Base-by-base conservation (phyloP, 2,329 filamentous ascomycete genomes). In the Chalaropsis ovoidea region DNA sequence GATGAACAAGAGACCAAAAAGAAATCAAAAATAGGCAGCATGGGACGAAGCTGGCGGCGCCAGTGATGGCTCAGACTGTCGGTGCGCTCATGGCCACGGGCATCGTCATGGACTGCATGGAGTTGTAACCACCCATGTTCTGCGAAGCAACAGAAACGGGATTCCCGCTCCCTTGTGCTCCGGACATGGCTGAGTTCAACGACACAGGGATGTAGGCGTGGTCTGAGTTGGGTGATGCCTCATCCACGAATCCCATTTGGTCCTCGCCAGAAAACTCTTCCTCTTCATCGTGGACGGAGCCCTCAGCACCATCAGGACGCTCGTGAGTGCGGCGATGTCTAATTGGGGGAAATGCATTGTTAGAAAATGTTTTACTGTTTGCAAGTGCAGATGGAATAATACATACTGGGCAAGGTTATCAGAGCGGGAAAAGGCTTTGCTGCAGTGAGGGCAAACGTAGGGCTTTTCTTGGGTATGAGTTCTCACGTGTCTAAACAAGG, bases 381-480 rank as follows among this genome's bases (percentile, higher is more conserved):
- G 17, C 72, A 73, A 70, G 71, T 69, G 70, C 68, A 68, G 72
- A 69, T 71, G 68, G 68, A 69, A 71, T 74, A 75, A 69, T 72
- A 76, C 84, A 78, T 90, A 95, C 89, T 99, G 94, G 76, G 94
- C 94, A 77, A 99, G 88, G 76, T 99, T 99, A 80, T 99, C 94
- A 73, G 93, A 97, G 78, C 94, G 84, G 68, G 94, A 97, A 77
- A 99, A 99, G 70, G 93, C 93, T 82, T 97, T 97, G 82, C 89
- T 96, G 85, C 94, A 99, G 77, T 95, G 87, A 71, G 89, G 89
- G 84, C 94, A 99, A 74, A 95, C 87, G 78, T 99, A 99, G 71
- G 94, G 94, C 79, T 93, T 90, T 81, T 99, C 94, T 82, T 99
- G 94, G 66, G 94, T 99, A 82, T 99, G 94, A 73, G 94, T 99